Evolutionary conservation across 352 stramenopile species (phyloP), one percentile per base, ranked within the genome.

Genomic region (Phytophthora palmivora): DNA sequence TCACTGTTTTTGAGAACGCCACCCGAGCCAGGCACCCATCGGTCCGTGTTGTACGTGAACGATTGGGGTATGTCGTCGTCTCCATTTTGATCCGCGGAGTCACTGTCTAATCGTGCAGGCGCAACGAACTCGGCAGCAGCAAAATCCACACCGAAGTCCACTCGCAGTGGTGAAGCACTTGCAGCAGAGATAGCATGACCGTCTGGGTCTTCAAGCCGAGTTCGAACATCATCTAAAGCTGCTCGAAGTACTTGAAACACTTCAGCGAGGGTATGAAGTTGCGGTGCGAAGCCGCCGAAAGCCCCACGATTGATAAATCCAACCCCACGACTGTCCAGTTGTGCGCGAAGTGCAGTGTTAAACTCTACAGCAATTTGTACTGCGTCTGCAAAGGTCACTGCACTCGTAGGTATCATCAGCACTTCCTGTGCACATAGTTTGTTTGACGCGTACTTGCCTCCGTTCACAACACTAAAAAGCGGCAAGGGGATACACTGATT

Each of bases 381-480:
- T 6, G 85, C 83, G 49, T 92, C 82, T 2, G 67, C 66, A 42
- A 91, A 92, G 33, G 51, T 91, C 19, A 44, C 63, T 2, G 80
- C 82, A 34, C 79, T 88, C 6, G 73, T 72, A 0, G 85, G 85
- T 0, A 55, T 57, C 33, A 91, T 49, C 14, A 91, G 59, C 10
- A 94, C 74, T 30, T 94, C 85, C 34, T 89, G 79, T 3, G 75
- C 67, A 44, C 78, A 88, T 3, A 94, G 73, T 45, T 90, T 88
- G 67, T 82, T 92, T 24, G 84, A 87, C 37, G 72, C 80, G 51
- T 81, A 77, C 21, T 57, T 70, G 19, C 78, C 82, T n/a, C 69
- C 82, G 41, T 94, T 91, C 32, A 91, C n/a, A 18, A 94, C 48
- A 34, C 81, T 92, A 15, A 94, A 88, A 3, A 89, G 67, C 21